Conservation (phyloP, 495 filamentous ascomycete species). For the Penicillium manginii region DNA sequence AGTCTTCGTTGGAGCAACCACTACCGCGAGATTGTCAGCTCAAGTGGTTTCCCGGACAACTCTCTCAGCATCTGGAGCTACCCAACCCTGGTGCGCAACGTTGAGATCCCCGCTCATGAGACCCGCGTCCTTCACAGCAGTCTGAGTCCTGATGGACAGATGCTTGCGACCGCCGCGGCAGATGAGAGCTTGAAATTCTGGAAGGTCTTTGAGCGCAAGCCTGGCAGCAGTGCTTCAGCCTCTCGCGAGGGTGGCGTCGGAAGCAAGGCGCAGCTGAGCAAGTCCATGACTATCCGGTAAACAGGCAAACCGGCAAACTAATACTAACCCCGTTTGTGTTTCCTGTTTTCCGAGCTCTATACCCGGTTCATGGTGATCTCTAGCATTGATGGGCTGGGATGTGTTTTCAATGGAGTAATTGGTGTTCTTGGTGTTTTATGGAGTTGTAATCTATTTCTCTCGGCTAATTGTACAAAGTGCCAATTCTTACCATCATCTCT, state of each 20-base stretch:
- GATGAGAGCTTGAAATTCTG: constrained; percentile 99
- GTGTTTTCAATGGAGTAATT: constrained; percentile 20
- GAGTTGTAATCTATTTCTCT: constrained; percentile 19
- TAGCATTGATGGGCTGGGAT: constrained; percentile 33
- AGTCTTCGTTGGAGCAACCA: constrained; percentile 92
- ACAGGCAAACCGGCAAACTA: constrained; percentile 6
- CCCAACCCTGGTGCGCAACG: constrained; percentile 91
- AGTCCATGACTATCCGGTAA: constrained; percentile 98
- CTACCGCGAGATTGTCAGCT: constrained; percentile 97
- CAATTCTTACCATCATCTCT: constrained; percentile 5
- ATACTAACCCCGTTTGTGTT: constrained; percentile 28
- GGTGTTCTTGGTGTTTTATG: constrained; percentile 13
- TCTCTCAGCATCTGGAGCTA: constrained; percentile 98
- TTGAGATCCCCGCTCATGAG: constrained; percentile 99
- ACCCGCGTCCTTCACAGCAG: constrained; percentile 93
- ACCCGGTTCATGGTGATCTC: constrained; percentile 27
- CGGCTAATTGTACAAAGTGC: constrained; percentile 22
- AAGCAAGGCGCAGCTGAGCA: constrained; percentile 75
- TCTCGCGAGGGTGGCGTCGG: constrained; percentile 59
- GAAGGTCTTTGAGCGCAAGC: constrained; percentile 99
- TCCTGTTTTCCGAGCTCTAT: constrained; percentile 21
- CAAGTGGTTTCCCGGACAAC: constrained; percentile 98
- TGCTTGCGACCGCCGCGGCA: constrained; percentile 91
- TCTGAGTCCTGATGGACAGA: constrained; percentile 94
- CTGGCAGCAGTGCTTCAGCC: constrained; percentile 63